Percentiles rank a stretch among this genome's conserved stretches.
phyloP scores from a whole-genome alignment of 805 yeast genomes.

The Metschnikowia sp. region DNA sequence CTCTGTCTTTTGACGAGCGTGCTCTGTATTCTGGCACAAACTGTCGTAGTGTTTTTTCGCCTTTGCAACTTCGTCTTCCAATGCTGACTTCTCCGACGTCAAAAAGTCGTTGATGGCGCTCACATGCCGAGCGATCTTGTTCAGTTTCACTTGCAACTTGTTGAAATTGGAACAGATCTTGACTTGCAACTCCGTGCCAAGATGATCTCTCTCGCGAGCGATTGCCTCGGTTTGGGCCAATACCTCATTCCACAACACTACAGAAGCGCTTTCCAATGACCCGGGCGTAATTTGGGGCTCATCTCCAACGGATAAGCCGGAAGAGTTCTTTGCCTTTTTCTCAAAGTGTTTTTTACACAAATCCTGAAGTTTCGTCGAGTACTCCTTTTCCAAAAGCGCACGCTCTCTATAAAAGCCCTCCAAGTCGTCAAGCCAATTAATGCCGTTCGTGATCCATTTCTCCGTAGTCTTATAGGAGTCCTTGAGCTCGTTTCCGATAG shows the following conservation, averaged over 20 bases:
- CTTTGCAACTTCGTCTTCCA: constrained; percentile 57
- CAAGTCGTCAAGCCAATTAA: constrained; percentile 72
- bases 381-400: constrained; percentile 78
- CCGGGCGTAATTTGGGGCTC: constrained; percentile 92
- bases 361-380: constrained; percentile 61
- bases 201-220: constrained; percentile 59
- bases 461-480: constrained; percentile 77
- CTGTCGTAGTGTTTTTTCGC: constrained; percentile 77
- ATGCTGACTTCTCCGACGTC: constrained; percentile 41
- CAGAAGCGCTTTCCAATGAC: constrained; percentile 79
- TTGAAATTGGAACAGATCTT: constrained; percentile 61
- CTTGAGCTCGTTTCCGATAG: constrained; percentile 70
- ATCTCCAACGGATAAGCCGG: constrained; percentile 82
- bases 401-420: constrained; percentile 83
- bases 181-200: constrained; percentile 56
- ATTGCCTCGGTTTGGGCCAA: constrained; percentile 78
- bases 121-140: constrained; percentile 52
- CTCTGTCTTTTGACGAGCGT: constrained; percentile 69
- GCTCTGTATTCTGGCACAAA: constrained; percentile 76
- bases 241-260: constrained; percentile 89
- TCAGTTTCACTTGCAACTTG: constrained; percentile 51
- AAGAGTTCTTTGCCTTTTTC: constrained; percentile 67
- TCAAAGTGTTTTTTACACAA: constrained; percentile 68
- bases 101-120: constrained; percentile 59
- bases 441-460: constrained; percentile 74